Conservation (phyloP, 371 early-diverging fungal genomes). For the Apophysomyces variabilis region DNA sequence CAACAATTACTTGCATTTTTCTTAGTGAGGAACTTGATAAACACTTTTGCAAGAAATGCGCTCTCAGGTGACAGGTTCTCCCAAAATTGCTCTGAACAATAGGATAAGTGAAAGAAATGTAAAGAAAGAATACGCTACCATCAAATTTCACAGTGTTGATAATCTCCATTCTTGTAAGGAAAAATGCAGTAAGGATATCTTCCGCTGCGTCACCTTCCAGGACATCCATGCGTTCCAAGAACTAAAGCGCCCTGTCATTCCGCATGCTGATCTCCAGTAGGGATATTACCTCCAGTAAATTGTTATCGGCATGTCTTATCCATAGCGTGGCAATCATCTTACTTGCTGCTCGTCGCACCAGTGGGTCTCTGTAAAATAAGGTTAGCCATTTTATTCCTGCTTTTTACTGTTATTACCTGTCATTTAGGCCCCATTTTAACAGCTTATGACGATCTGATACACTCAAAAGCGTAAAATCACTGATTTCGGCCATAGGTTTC, state of each 20-base stretch:
- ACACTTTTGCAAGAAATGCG: constrained; percentile 73
- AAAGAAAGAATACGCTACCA: constrained; percentile 31
- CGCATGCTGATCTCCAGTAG: not conserved
- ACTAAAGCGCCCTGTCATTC: constrained; percentile 27
- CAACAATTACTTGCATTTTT: constrained; percentile 43
- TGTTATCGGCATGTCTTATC: constrained; percentile 76
- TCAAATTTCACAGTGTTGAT: constrained; percentile 62
- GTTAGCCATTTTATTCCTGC: not conserved
- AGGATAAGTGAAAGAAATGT: not conserved
- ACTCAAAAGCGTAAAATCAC: constrained; percentile 69
- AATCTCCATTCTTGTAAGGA: constrained; percentile 69
- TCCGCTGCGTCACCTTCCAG: constrained; percentile 72
- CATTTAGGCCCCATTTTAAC: constrained; percentile 76
- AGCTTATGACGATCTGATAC: constrained; percentile 74
- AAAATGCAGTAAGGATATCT: constrained; percentile 68
- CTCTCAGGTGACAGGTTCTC: constrained; percentile 77
- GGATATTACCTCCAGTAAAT: constrained; percentile 65
- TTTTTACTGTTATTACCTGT: constrained; percentile 46
- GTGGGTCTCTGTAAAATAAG: constrained; percentile 59
- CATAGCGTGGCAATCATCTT: constrained; percentile 77
- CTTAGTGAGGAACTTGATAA: constrained; percentile 56
- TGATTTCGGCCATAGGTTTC: constrained; percentile 71
- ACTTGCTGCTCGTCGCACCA: constrained; percentile 75
- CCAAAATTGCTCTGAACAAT: constrained; percentile 70
- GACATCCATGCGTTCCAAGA: constrained; percentile 84